Evolutionary conservation across 2,329 filamentous ascomycete genomes (phyloP).

Genomic region (Diaporthe citriasiana): DNA sequence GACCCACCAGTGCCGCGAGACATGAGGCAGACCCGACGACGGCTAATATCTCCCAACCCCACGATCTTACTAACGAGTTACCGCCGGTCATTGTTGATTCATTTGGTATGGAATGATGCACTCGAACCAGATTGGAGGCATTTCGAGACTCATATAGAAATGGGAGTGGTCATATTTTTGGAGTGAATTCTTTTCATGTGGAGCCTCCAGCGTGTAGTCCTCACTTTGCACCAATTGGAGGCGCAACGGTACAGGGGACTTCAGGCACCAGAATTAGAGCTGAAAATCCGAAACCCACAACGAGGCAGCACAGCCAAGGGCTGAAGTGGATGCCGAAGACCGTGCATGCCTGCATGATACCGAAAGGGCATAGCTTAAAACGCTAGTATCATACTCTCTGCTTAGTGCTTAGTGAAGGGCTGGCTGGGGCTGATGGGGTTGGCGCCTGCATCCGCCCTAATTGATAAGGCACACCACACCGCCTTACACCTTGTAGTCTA

Average conservation of each 20-base stretch:
- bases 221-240: neutral
- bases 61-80: neutral
- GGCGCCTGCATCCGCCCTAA: too few relatives aligned
- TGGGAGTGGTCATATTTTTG: neutral
- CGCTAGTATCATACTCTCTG: neutral
- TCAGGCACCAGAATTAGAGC: constrained; percentile 15
- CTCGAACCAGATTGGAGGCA: neutral
- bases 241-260: neutral
- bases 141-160: neutral
- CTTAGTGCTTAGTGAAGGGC: too few relatives aligned
- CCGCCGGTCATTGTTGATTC: neutral
- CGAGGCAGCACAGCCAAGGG: constrained; percentile 2
- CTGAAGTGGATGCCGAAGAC: neutral
- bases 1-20: neutral
- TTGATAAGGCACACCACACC: too few relatives aligned
- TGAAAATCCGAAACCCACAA: constrained; percentile 13
- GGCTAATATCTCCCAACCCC: constrained; percentile 9
- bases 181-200: neutral
- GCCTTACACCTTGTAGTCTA: too few relatives aligned
- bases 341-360: neutral
- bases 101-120: neutral
- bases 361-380: neutral
- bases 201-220: neutral
- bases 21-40: constrained; percentile 3
- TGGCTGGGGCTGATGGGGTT: too few relatives aligned